Percentiles rank a stretch among this genome's conserved stretches.
Conservation (phyloP, 345 rosid genomes). For the Rhodamnia argentea region DNA sequence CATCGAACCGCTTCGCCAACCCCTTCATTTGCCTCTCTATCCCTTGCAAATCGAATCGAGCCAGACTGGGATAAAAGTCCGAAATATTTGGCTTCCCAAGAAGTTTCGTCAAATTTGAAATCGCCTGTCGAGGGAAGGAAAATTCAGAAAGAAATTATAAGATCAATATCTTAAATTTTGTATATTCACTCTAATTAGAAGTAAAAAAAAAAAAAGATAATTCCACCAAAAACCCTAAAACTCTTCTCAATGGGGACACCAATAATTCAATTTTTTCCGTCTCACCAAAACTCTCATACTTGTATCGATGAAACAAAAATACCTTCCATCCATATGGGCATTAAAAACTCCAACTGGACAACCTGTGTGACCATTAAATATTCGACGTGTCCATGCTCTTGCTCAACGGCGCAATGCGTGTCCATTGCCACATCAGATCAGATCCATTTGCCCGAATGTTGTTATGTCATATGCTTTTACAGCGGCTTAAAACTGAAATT, state of each 20-base stretch:
- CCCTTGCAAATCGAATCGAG: constrained; percentile 52
- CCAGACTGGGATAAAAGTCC: constrained; percentile 33
- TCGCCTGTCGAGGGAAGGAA: neutral
- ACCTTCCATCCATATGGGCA: no score
- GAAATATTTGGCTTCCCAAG: constrained; percentile 40
- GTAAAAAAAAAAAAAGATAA: neutral
- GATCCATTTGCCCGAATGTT: no score
- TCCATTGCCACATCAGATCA: no score
- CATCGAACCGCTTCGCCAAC: constrained; percentile 11
- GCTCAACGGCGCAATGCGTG: no score
- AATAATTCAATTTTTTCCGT: neutral
- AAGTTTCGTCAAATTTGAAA: neutral
- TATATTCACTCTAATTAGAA: neutral
- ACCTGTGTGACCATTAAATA: no score
- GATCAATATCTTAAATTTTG: neutral
- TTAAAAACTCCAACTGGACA: no score
- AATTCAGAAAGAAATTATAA: neutral
- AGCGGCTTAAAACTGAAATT: neutral
- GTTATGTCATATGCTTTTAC: no score
- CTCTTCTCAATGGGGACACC: neutral
- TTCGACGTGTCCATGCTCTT: no score
- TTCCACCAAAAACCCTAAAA: neutral
- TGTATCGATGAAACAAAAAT: neutral
- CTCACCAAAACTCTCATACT: neutral
- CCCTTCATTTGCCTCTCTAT: constrained; percentile 17